Base-by-base conservation (phyloP, 805 yeast species). In the Wickerhamomyces silvicola region DNA sequence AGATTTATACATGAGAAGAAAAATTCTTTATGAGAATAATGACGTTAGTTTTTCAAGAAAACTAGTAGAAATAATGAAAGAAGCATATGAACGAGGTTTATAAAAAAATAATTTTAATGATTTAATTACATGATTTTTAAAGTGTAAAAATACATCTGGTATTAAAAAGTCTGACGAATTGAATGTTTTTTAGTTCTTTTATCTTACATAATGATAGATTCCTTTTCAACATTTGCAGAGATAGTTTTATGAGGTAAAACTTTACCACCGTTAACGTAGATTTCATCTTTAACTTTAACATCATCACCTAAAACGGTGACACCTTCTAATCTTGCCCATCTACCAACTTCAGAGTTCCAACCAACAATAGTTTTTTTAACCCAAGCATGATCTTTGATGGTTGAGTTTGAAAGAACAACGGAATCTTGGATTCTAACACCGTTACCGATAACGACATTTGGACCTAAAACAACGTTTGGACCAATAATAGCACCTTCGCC, bases 291-390 rank as follows among this genome's bases (percentile, higher is more conserved):
- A 61, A 92, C 86, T 62, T 88, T 94, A 47, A 92, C 99, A 51
- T 92, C 99, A 64, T 92, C 99, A 70, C 98, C 99, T 56, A 92
- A 77, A 39, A 92, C 98, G 43, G 97, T 84, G 54, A 79, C 84
- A 71, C 95, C 95, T 68, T 92, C 97, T 45, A 92, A 77, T 75
- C 98, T 86, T 46, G 97, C 95, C 98, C 98, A 92, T 67, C 78
- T 80, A 64, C 98, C 98, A 55, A 92, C 90, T 53, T 85, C 84
- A 43, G 96, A 88, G 75, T 87, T 81, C 99, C 99, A 92, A 55
- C 99, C 99, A 48, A 92, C 95, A 64, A 92, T 92, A 55, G 98
- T 83, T 55, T 92, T 83, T 66, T 88, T 88, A 56, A 92, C 92
- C 81, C 92, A 84, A 52, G 98, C 96, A 67, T 92, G 98, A 60